phyloP scores from a whole-genome alignment of 73 alveolate genomes.

The Paramecium tetraurelia region DNA sequence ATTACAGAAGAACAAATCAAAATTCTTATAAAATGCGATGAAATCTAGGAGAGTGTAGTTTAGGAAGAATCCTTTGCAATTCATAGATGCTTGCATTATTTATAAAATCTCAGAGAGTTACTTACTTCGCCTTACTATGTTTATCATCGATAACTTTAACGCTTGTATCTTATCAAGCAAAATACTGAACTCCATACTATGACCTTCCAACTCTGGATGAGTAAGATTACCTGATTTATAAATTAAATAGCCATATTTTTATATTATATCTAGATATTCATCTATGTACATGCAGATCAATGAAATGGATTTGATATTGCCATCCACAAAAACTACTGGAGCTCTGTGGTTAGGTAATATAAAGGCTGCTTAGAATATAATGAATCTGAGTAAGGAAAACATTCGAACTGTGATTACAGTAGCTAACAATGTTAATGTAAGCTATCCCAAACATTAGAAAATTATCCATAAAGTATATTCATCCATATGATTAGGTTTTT shows the following conservation, averaged over 20 bases:
- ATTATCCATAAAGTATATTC: not conserved
- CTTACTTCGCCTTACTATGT: not conserved
- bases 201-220: not conserved
- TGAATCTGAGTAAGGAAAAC: not conserved
- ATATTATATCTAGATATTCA: not conserved
- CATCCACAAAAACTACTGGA: not conserved
- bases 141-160: not conserved
- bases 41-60: not conserved
- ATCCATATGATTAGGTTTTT: not conserved
- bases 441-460: not conserved
- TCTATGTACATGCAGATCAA: not conserved
- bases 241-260: not conserved
- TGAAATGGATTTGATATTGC: constrained; percentile 6
- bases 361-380: not conserved
- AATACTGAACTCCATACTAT: not conserved
- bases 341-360: not conserved
- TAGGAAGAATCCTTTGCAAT: not conserved
- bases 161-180: not conserved
- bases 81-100: not conserved
- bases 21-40: not conserved
- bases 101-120: not conserved
- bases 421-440: not conserved
- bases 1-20: not conserved
- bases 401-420: not conserved
- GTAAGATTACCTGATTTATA: not conserved